Percentiles rank a stretch among this genome's conserved stretches.
Conservation (phyloP, 2,329 filamentous ascomycete genomes). For the Colletotrichum endophyticum region DNA sequence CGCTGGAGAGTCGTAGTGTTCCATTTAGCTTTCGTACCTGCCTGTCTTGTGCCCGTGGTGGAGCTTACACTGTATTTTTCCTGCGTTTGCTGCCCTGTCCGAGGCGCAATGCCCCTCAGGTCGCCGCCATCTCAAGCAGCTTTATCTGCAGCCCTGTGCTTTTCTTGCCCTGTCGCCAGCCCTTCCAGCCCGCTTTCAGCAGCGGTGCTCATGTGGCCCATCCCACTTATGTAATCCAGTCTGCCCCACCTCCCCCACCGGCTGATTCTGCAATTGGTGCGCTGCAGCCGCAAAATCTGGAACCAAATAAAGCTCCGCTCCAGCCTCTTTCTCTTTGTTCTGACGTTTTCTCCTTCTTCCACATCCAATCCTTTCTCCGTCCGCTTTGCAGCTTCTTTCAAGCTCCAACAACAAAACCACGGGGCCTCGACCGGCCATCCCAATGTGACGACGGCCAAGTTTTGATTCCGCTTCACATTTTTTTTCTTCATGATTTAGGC, state of each 20-base stretch:
- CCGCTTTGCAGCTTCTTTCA: slow-evolving; percentile 1
- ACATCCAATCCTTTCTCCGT: slow-evolving; percentile 11
- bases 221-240: slow-evolving; percentile 5
- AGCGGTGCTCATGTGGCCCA: background rate
- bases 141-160: background rate
- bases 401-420: background rate
- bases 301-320: slow-evolving; percentile 23
- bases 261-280: slow-evolving; percentile 15
- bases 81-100: background rate
- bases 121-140: background rate
- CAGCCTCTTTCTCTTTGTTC: slow-evolving; percentile 22
- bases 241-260: background rate
- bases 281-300: slow-evolving; percentile 13
- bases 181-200: slow-evolving; percentile 5
- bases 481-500: slow-evolving; percentile 10
- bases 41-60: background rate
- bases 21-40: background rate
- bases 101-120: background rate
- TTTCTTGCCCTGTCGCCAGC: slow-evolving; percentile 7
- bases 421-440: slow-evolving; percentile 2
- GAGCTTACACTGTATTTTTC: background rate
- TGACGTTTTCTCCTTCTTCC: slow-evolving; percentile 18
- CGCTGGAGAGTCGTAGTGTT: background rate
- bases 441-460: slow-evolving; percentile 16
- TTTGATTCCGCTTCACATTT: background rate